Conservation (phyloP, 106 monocot genomes). For the Chionographis japonica region DNA sequence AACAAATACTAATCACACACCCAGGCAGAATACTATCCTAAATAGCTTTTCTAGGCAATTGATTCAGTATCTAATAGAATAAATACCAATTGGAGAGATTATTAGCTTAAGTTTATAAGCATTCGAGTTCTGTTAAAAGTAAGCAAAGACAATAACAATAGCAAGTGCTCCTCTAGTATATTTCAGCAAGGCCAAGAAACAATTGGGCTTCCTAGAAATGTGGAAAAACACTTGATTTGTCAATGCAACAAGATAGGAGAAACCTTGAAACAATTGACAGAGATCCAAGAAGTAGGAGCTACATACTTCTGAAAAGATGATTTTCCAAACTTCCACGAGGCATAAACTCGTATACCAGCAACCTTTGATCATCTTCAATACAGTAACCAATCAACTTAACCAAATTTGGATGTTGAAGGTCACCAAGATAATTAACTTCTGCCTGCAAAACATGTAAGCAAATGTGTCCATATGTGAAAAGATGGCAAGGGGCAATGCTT, state of each 20-base stretch:
- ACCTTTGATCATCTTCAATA: conserved; percentile 75
- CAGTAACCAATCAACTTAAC: conserved; percentile 74
- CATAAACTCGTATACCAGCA: conserved; percentile 76
- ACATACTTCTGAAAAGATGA: conserved; percentile 76
- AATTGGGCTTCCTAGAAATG: too few species aligned
- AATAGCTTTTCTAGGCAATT: too few species aligned
- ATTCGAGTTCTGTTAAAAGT: too few species aligned
- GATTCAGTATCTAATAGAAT: too few species aligned
- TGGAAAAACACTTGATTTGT: not conserved
- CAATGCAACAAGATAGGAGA: not conserved
- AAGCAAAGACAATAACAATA: too few species aligned
- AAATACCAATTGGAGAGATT: too few species aligned
- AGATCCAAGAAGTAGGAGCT: conserved; percentile 3
- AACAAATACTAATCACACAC: too few species aligned
- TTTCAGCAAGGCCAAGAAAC: too few species aligned
- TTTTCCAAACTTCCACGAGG: conserved; percentile 76
- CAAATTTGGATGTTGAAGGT: conserved; percentile 69
- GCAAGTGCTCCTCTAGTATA: too few species aligned
- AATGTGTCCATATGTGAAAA: not conserved
- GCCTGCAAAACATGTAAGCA: conserved; percentile 39
- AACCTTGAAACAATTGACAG: not conserved
- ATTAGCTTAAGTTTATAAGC: too few species aligned
- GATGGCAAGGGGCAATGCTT: not conserved
- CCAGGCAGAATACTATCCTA: too few species aligned
- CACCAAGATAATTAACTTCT: conserved; percentile 79